Evolutionary conservation across 1,284 basidiomycete species (phyloP), one percentile per base, ranked within the genome.

Genomic region (Puccinia hordei): DNA sequence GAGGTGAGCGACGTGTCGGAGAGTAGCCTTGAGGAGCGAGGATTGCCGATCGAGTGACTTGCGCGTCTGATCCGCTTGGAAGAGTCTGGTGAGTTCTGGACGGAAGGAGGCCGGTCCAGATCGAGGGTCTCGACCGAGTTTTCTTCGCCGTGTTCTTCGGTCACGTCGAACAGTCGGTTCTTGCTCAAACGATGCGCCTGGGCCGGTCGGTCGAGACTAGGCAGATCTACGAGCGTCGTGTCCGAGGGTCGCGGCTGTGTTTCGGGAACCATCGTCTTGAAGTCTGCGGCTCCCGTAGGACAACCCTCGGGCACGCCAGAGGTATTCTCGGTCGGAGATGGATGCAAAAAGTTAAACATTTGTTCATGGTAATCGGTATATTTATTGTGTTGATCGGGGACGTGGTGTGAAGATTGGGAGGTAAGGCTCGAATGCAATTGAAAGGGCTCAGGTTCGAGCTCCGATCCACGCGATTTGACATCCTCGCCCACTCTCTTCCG

Each of bases 321-420:
- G 4, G 68, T 71, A 2, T 27, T 1, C 68, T 35, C 10, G 2
- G 53, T 24, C 33, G 68, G 2, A 24, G 1, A 35, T 2, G 30
- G 27, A 38, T 13, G 30, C 22, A 63, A 27, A 17, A 49, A 49
- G 68, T 71, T 71, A 30, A 71, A 71, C 30, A 71, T 71, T 27
- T 71, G 68, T 27, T 71, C 68, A 35, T 71, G 49, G 51, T 71
- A 71, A 10, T 71, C 68, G 24, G 35, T 35, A 17, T 71, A 71
- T 22, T 27, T n/a, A 13, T 53, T 53, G 8, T 33, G 9, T 9
- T 27, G 13, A 10, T 35, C 27, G 2, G 46, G 5, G 49, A 17
- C 17, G 24, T 33, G 3, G 6, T 46, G 51, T 17, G 49, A 71
- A 22, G 68, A 22, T 53, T 51, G 12, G 15, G 19, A 5, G 22